These are phyloP conservation scores for Trametes cubensis DNA, from an alignment of 768 basidiomycete genomes.

Conservation along the genomic window DNA sequence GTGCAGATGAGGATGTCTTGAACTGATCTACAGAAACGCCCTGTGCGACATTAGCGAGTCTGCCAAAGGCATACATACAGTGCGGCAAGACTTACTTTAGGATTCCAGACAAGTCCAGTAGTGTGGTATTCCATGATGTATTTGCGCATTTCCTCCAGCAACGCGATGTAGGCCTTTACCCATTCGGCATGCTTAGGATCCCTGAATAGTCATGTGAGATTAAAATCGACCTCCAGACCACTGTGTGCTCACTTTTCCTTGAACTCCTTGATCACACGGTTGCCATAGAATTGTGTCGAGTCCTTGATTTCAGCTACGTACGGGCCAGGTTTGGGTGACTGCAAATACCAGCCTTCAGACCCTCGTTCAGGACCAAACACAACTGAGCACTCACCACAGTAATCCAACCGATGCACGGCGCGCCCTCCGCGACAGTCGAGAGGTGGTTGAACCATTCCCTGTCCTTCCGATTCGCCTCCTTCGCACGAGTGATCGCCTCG, in stretches of 20 bases:
- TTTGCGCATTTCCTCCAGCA: slow-evolving; percentile 78
- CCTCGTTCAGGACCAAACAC: neutral
- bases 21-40: slow-evolving; percentile 62
- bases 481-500: slow-evolving; percentile 74
- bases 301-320: slow-evolving; percentile 86
- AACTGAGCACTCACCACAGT: slow-evolving; percentile 62
- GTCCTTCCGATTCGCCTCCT: slow-evolving; percentile 79
- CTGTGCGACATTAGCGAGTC: slow-evolving; percentile 35
- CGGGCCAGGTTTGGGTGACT: slow-evolving; percentile 79
- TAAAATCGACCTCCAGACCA: neutral
- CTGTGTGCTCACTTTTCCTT: slow-evolving; percentile 74
- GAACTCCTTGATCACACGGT: slow-evolving; percentile 88
- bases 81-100: slow-evolving; percentile 52
- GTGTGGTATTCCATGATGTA: slow-evolving; percentile 87
- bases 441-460: slow-evolving; percentile 85
- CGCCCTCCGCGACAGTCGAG: slow-evolving; percentile 80
- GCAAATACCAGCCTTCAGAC: neutral
- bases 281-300: slow-evolving; percentile 83
- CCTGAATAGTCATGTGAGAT: slow-evolving; percentile 44
- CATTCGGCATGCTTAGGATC: slow-evolving; percentile 88
- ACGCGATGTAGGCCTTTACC: slow-evolving; percentile 68
- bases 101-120: slow-evolving; percentile 88
- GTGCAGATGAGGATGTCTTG: slow-evolving; percentile 38
- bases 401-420: slow-evolving; percentile 85
- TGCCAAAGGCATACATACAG: too few relatives aligned